Evolutionary conservation across 495 filamentous ascomycete genomes (phyloP).

Genomic region (Aspergillus sclerotiicarbonarius): DNA sequence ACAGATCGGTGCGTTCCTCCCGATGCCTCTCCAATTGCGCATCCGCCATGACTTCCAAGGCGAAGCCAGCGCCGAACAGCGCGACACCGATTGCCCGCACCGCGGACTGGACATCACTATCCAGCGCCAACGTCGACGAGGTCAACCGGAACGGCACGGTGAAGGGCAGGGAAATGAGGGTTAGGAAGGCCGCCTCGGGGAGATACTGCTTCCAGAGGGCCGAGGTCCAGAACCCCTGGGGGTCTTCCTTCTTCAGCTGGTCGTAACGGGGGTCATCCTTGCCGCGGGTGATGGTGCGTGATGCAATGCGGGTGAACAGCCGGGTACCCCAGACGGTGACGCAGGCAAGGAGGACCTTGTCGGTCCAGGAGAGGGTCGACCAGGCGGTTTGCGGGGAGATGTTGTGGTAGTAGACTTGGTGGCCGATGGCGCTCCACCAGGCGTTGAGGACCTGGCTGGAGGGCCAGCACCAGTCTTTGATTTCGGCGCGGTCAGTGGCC

Average conservation of each 20-base stretch:
- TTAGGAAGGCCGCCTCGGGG: constrained; percentile 51
- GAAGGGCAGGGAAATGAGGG: constrained; percentile 54
- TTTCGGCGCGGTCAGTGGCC: constrained; percentile 48
- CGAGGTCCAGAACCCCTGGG: constrained; percentile 51
- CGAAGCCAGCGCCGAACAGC: constrained; percentile 52
- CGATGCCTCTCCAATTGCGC: constrained; percentile 45
- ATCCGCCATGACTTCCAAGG: constrained; percentile 54
- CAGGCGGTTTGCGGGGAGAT: constrained; percentile 42
- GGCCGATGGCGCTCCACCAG: constrained; percentile 57
- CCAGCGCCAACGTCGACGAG: constrained; percentile 9
- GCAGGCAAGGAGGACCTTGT: constrained; percentile 50
- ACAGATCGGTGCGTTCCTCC: constrained; percentile 33
- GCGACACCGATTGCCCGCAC: constrained; percentile 50
- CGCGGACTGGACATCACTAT: constrained; percentile 9
- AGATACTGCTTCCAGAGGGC: constrained; percentile 49
- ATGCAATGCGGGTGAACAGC: constrained; percentile 51
- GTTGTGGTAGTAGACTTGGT: constrained; percentile 36
- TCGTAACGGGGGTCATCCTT: constrained; percentile 57
- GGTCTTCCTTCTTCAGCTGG: constrained; percentile 40
- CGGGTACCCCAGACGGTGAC: constrained; percentile 56
- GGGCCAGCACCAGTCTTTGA: constrained; percentile 60
- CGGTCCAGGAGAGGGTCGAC: constrained; percentile 42
- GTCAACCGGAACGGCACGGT: constrained; percentile 48
- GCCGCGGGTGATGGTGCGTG: constrained; percentile 41
- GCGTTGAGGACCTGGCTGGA: constrained; percentile 52